Evolutionary conservation across 1,284 basidiomycete genomes (phyloP).

Genomic region (Puccinia triticina): DNA sequence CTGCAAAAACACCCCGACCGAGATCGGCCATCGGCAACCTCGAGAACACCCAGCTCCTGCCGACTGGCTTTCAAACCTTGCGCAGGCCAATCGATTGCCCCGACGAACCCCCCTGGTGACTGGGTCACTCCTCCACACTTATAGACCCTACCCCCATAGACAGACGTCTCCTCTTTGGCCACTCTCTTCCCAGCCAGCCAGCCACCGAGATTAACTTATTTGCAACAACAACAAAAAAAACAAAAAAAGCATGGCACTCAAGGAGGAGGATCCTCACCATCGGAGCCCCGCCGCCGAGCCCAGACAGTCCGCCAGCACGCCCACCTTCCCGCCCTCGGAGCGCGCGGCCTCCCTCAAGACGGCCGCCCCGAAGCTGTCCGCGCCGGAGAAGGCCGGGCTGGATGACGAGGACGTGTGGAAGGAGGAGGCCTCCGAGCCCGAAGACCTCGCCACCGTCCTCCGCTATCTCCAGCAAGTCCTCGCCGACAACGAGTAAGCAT

Average conservation of each 20-base stretch:
- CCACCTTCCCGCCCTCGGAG: neutral
- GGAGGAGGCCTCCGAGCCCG: constrained; percentile 38
- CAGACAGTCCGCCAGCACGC: neutral
- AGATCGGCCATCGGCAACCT: neutral
- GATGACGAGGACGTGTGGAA: constrained; percentile 37
- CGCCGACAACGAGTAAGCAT: constrained; percentile 40
- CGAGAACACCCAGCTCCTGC: neutral
- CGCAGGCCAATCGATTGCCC: neutral
- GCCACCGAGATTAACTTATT: no score
- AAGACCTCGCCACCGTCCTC: constrained; percentile 38
- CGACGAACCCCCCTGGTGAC: neutral
- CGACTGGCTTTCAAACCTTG: neutral
- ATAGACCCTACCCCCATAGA: neutral
- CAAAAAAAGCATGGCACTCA: neutral
- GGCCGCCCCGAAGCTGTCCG: neutral
- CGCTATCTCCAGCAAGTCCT: constrained; percentile 32
- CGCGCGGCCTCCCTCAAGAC: neutral
- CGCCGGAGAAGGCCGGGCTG: neutral
- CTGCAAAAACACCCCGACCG: neutral
- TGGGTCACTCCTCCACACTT: neutral
- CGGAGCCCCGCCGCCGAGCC: neutral
- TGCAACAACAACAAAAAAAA: no score
- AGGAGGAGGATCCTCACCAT: neutral
- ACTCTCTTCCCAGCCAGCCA: no score
- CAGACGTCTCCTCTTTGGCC: no score